Percentiles rank a stretch among this genome's conserved stretches.
Conservation (phyloP, 176 grass and related monocot species). For the Themeda triandra region DNA sequence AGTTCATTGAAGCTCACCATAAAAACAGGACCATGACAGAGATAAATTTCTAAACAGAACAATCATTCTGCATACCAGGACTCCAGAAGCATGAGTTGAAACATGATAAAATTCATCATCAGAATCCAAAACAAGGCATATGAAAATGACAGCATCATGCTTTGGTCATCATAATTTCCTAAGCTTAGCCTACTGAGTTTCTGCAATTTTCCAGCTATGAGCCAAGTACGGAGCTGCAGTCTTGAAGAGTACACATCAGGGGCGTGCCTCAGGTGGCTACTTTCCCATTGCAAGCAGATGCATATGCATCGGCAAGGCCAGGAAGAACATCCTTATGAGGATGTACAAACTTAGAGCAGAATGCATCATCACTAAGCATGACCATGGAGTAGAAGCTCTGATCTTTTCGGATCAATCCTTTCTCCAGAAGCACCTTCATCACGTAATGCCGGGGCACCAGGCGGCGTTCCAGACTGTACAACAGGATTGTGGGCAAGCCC, state of each 20-base stretch:
- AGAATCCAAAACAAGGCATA: not conserved
- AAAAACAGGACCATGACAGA: not conserved
- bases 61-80: not conserved
- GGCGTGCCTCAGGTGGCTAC: not conserved
- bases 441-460: constrained; percentile 43
- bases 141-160: not conserved
- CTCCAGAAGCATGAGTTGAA: not conserved
- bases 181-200: not conserved
- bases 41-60: not conserved
- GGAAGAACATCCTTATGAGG: constrained; percentile 40
- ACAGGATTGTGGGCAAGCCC: not conserved
- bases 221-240: not conserved
- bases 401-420: constrained; percentile 25
- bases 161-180: not conserved
- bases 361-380: not conserved
- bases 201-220: not conserved
- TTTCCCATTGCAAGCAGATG: constrained; percentile 29
- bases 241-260: not conserved
- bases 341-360: constrained; percentile 32
- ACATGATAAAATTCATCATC: constrained; percentile 4
- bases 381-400: constrained; percentile 11
- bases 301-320: constrained; percentile 32
- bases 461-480: constrained; percentile 46
- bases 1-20: not conserved
- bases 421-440: constrained; percentile 35